phyloP scores from a whole-genome alignment of 1,139 yeast species.

The Suhomyces bokatorum region DNA sequence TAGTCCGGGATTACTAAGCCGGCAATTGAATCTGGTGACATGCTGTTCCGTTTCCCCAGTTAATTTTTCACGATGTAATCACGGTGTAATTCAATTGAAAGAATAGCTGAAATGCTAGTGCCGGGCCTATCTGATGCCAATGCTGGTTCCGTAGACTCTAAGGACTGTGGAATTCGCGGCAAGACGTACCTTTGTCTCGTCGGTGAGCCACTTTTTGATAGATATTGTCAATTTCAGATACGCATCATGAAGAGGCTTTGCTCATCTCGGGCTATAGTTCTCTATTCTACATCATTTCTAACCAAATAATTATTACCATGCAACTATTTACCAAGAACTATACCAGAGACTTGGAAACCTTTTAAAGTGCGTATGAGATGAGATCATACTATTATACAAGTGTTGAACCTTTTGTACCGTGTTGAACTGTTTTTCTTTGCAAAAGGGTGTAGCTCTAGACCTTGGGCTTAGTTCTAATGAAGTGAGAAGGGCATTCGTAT shows the following conservation, averaged over 20 bases:
- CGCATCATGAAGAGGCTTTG: neutral
- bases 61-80: no score
- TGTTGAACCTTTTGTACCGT: slow-evolving; percentile 13
- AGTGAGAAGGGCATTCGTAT: slow-evolving; percentile 88
- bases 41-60: no score
- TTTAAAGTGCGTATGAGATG: neutral
- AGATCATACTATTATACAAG: slow-evolving; percentile 15
- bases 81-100: no score
- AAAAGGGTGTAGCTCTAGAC: slow-evolving; percentile 11
- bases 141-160: no score
- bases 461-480: slow-evolving; percentile 31
- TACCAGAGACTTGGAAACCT: slow-evolving; percentile 3
- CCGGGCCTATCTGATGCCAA: no score
- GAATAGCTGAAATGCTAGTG: no score
- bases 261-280: neutral
- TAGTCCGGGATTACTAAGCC: neutral
- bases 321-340: slow-evolving; percentile 3
- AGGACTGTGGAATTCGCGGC: no score
- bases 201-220: no score
- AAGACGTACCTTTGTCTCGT: no score
- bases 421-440: slow-evolving; percentile 10
- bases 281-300: neutral
- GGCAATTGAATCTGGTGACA: no score
- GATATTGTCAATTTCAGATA: no score
- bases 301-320: slow-evolving; percentile 2